Evolutionary conservation across 495 filamentous ascomycete species (phyloP).

Genomic region (Penicillium mononematosum): DNA sequence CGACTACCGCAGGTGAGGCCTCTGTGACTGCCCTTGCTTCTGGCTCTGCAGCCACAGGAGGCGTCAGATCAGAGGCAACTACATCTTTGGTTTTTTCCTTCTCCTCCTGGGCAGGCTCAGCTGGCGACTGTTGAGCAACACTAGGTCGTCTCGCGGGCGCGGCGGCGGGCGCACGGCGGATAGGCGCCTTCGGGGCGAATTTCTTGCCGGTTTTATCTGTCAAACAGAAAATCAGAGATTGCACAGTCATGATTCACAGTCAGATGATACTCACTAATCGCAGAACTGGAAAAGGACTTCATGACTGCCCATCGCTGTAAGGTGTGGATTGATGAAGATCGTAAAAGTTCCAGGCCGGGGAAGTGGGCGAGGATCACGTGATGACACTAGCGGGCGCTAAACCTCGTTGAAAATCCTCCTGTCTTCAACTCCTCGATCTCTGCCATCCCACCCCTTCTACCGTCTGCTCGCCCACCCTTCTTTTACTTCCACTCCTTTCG

Average conservation of each 20-base stretch:
- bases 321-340: constrained; percentile 14
- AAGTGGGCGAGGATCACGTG: constrained; percentile 32
- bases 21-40: constrained; percentile 14
- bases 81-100: constrained; percentile 25
- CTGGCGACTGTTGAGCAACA: constrained; percentile 40
- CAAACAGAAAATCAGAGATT: constrained; percentile 11
- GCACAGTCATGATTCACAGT: background rate
- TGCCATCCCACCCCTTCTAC: constrained; percentile 28
- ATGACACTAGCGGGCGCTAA: constrained; percentile 34
- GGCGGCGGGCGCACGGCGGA: constrained; percentile 41
- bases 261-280: constrained; percentile 49
- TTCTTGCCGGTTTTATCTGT: constrained; percentile 57
- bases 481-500: constrained; percentile 7
- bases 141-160: constrained; percentile 41
- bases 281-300: constrained; percentile 57
- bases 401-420: constrained; percentile 43
- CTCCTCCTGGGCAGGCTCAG: constrained; percentile 12
- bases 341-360: constrained; percentile 20
- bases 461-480: constrained; percentile 3
- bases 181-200: constrained; percentile 53
- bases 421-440: constrained; percentile 32
- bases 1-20: constrained; percentile 12
- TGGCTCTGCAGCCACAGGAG: constrained; percentile 25
- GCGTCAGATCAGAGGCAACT: constrained; percentile 20
- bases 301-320: constrained; percentile 37